Conservation (phyloP, 805 yeast genomes). For the Spathaspora gorwiae region DNA sequence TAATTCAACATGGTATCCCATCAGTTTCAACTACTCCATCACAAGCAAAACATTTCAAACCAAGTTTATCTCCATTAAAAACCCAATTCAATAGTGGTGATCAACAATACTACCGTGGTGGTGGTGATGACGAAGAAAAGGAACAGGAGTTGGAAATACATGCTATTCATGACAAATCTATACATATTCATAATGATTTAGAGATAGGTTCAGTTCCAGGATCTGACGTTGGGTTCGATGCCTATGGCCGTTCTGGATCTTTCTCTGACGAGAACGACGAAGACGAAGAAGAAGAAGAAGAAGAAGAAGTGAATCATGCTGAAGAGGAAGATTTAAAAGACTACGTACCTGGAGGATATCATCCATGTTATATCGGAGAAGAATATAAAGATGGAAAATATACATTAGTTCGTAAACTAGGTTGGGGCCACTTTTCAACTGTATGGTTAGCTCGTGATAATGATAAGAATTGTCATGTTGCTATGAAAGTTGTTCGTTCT, state of each 20-base stretch:
- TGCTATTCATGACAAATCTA: not conserved
- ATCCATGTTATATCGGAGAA: conserved; percentile 90
- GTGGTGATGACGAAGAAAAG: conserved; percentile 8
- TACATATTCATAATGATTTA: not conserved
- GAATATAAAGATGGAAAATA: conserved; percentile 71
- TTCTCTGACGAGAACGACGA: conserved; percentile 4
- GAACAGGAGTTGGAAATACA: conserved; percentile 1
- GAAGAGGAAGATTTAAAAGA: conserved; percentile 86
- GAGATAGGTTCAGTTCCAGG: not conserved
- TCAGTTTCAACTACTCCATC: conserved; percentile 29
- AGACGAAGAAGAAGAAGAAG: conserved; percentile 15
- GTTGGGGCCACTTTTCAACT: conserved; percentile 98
- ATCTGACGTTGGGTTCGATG: not conserved
- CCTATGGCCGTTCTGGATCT: not conserved
- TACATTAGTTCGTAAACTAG: conserved; percentile 79
- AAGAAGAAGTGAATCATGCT: conserved; percentile 27
- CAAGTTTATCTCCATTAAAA: conserved; percentile 32
- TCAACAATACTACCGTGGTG: conserved; percentile 1
- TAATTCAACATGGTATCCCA: conserved; percentile 23
- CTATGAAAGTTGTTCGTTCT: conserved; percentile 88
- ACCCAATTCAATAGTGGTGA: conserved; percentile 25
- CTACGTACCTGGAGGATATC: conserved; percentile 91
- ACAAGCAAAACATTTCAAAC: conserved; percentile 32
- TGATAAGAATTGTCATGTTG: conserved; percentile 67
- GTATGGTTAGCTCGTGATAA: conserved; percentile 81